Conservation (phyloP, 2,329 filamentous ascomycete species). For the Dothideomycetes sp. region DNA sequence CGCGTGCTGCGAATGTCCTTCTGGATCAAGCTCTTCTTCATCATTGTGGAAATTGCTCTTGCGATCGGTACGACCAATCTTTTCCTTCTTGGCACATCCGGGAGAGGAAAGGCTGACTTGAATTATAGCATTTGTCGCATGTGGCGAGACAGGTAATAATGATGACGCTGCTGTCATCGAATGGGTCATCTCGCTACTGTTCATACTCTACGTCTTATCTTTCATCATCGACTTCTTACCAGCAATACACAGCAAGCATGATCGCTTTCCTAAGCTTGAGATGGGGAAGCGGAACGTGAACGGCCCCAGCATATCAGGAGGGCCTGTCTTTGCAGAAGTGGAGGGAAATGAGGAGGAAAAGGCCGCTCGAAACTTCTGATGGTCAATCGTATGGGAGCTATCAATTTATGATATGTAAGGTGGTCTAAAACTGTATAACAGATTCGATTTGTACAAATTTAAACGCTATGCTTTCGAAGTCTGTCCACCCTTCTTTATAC, state of each 20-base stretch:
- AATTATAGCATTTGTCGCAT: slow-evolving; percentile 56
- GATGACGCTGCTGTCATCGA: slow-evolving; percentile 70
- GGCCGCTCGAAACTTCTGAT: too few species aligned
- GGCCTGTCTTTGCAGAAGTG: slow-evolving; percentile 20
- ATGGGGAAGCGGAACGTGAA: slow-evolving; percentile 26
- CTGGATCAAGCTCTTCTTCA: slow-evolving; percentile 77
- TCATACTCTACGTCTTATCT: slow-evolving; percentile 76
- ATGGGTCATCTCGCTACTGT: slow-evolving; percentile 69
- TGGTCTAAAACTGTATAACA: too few species aligned
- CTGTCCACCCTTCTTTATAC: too few species aligned
- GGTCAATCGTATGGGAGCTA: too few species aligned
- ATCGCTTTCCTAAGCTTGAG: slow-evolving; percentile 22
- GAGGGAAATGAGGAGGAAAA: too few species aligned
- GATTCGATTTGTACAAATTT: too few species aligned
- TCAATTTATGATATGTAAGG: too few species aligned
- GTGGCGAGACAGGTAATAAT: slow-evolving; percentile 43
- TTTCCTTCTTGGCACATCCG: too few species aligned
- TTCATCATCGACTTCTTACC: slow-evolving; percentile 84
- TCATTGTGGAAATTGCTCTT: slow-evolving; percentile 66
- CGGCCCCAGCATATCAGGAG: slow-evolving; percentile 18
- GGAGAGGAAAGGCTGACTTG: too few species aligned
- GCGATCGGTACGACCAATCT: slow-evolving; percentile 36
- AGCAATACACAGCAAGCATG: slow-evolving; percentile 50
- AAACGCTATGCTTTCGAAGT: too few species aligned
- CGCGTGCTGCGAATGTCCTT: slow-evolving; percentile 67